Conservation (phyloP, 2,329 filamentous ascomycete species). For the Aspergillus ibericus region DNA sequence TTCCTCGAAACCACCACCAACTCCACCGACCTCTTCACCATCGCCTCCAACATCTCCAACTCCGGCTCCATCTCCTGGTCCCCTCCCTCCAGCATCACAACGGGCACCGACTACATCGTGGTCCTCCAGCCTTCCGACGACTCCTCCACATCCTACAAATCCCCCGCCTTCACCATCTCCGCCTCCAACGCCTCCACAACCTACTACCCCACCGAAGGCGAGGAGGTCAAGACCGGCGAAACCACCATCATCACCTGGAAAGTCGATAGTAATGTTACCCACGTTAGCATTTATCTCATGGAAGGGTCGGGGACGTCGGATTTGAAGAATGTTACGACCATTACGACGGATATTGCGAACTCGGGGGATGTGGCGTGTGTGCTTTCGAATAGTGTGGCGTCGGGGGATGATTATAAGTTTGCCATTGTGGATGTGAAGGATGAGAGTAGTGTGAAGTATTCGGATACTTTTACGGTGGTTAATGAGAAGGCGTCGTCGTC, state of each 20-base stretch:
- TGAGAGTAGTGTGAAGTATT: neutral
- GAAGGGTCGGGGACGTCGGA: neutral
- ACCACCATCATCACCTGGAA: neutral
- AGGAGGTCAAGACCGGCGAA: neutral
- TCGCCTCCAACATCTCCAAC: slow-evolving; percentile 6
- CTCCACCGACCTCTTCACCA: neutral
- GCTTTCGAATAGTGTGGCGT: neutral
- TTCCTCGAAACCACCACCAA: neutral
- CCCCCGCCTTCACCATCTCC: neutral
- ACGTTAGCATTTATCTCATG: neutral
- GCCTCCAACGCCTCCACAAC: neutral
- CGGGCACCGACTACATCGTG: neutral
- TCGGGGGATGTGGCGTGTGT: slow-evolving; percentile 1
- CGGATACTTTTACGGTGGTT: neutral
- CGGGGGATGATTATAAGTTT: slow-evolving; percentile 3
- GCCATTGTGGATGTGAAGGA: neutral
- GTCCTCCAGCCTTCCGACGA: neutral
- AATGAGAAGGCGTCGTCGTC: too few relatives aligned
- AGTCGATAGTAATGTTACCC: neutral
- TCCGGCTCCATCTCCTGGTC: slow-evolving; percentile 2
- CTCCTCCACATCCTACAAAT: neutral
- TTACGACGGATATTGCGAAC: neutral
- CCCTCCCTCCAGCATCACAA: neutral
- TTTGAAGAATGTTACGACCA: neutral
- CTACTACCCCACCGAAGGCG: neutral